Evolutionary conservation across 108 stramenopile genomes (phyloP).

Genomic region (Mediolabrus comicus): DNA sequence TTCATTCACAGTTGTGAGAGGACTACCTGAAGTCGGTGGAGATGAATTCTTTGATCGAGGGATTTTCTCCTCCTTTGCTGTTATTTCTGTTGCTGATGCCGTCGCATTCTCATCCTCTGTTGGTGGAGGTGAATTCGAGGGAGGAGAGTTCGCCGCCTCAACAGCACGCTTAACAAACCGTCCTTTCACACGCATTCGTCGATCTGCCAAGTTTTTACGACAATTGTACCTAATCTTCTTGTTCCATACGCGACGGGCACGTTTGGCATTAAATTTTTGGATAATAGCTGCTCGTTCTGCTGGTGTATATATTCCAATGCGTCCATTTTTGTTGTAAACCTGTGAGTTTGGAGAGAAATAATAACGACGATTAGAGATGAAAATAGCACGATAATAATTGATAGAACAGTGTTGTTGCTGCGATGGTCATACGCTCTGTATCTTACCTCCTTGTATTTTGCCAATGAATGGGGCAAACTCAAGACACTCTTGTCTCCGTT

Average conservation of each 20-base stretch:
- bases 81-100: constrained; percentile 11
- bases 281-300: constrained; percentile 93
- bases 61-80: constrained; percentile 1
- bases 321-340: constrained; percentile 95
- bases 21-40: constrained; percentile 35
- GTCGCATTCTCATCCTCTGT: constrained; percentile 20
- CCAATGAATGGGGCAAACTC: constrained; percentile 77
- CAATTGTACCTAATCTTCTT: constrained; percentile 98
- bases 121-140: constrained; percentile 20
- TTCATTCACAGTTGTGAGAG: constrained; percentile 30
- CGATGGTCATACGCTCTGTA: background rate
- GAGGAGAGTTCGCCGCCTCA: constrained; percentile 40
- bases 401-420: background rate
- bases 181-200: constrained; percentile 94
- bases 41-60: constrained; percentile 3
- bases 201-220: constrained; percentile 95
- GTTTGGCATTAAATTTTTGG: constrained; percentile 84
- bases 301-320: constrained; percentile 96
- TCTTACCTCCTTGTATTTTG: constrained; percentile 87
- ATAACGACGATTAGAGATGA: background rate
- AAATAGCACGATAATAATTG: background rate
- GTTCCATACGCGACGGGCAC: constrained; percentile 91
- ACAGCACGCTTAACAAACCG: constrained; percentile 92
- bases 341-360: constrained; percentile 1
- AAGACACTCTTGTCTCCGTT: constrained; percentile 70